Evolutionary conservation across 1,284 basidiomycete genomes (phyloP).

Genomic region (Xerocomus nothofagi): DNA sequence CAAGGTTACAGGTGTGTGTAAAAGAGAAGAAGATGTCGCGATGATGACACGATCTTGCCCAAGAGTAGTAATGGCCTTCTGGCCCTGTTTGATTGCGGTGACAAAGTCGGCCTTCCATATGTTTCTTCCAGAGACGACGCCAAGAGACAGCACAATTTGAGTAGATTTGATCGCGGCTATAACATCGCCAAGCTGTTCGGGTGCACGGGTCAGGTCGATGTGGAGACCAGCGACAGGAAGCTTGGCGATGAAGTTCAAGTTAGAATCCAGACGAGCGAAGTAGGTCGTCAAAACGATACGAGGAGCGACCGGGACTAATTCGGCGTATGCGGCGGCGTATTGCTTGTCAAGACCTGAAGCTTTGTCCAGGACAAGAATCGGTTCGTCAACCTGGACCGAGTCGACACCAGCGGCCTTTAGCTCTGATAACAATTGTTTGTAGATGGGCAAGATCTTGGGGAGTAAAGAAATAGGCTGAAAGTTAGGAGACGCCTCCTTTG

Average conservation of each 20-base stretch:
- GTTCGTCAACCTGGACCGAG: constrained; percentile 97
- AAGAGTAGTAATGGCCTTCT: constrained; percentile 83
- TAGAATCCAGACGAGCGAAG: constrained; percentile 95
- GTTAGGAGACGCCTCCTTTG: constrained; percentile 80
- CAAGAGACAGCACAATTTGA: constrained; percentile 85
- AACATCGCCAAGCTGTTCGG: constrained; percentile 86
- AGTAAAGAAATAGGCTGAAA: constrained; percentile 94
- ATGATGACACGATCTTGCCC: constrained; percentile 89
- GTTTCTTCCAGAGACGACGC: constrained; percentile 97
- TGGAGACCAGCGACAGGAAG: constrained; percentile 95
- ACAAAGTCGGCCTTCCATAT: constrained; percentile 99
- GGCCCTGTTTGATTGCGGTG: constrained; percentile 78
- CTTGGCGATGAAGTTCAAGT: constrained; percentile 87
- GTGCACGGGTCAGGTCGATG: constrained; percentile 95
- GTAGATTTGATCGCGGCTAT: constrained; percentile 84
- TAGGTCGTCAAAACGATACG: constrained; percentile 95
- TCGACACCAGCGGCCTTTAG: constrained; percentile 93
- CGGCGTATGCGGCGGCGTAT: constrained; percentile 81
- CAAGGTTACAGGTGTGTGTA: constrained; percentile 97
- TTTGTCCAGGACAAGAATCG: constrained; percentile 90
- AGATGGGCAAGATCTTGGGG: constrained; percentile 88
- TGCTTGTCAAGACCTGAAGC: constrained; percentile 81
- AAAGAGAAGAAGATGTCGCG: constrained; percentile 95
- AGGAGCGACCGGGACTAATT: constrained; percentile 81
- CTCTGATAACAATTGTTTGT: constrained; percentile 88